Conservation (phyloP, 768 basidiomycete genomes). For the Boletellus ananas region DNA sequence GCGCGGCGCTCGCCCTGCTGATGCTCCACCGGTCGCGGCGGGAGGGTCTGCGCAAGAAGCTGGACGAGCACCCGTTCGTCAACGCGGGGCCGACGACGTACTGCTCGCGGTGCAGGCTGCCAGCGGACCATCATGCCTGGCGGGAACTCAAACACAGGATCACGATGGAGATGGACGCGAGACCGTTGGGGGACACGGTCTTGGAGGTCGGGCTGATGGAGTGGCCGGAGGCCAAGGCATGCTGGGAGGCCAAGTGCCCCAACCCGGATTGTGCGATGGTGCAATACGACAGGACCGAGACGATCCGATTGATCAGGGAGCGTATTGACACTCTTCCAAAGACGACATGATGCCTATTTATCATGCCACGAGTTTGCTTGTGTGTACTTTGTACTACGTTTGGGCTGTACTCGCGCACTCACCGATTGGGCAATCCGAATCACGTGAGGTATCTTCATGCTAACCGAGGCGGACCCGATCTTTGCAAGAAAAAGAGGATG, state of each 20-base stretch:
- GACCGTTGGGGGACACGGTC: slow-evolving; percentile 59
- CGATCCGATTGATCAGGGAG: slow-evolving; percentile 49
- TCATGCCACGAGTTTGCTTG: background rate
- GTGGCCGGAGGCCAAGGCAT: slow-evolving; percentile 58
- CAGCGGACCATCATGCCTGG: slow-evolving; percentile 59
- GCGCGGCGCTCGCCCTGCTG: slow-evolving; percentile 51
- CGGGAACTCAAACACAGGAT: slow-evolving; percentile 59
- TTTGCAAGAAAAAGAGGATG: slow-evolving; percentile 1
- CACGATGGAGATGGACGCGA: slow-evolving; percentile 52
- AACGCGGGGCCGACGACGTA: slow-evolving; percentile 35
- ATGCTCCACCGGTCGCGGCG: slow-evolving; percentile 52
- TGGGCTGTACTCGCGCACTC: background rate
- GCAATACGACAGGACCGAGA: slow-evolving; percentile 55
- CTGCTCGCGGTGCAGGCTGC: slow-evolving; percentile 48
- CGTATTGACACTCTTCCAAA: slow-evolving; percentile 51
- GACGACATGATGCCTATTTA: slow-evolving; percentile 21
- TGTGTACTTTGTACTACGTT: background rate
- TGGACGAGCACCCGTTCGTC: slow-evolving; percentile 60
- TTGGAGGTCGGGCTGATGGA: slow-evolving; percentile 43
- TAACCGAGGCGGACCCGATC: background rate
- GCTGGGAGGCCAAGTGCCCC: slow-evolving; percentile 56
- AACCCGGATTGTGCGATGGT: slow-evolving; percentile 42
- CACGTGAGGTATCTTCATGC: background rate
- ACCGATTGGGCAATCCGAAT: slow-evolving; percentile 18
- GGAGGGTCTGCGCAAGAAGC: slow-evolving; percentile 44